Evolutionary conservation across 306 rosid species (phyloP), one percentile per base, ranked within the genome.

Genomic region (Medicago lupulina): DNA sequence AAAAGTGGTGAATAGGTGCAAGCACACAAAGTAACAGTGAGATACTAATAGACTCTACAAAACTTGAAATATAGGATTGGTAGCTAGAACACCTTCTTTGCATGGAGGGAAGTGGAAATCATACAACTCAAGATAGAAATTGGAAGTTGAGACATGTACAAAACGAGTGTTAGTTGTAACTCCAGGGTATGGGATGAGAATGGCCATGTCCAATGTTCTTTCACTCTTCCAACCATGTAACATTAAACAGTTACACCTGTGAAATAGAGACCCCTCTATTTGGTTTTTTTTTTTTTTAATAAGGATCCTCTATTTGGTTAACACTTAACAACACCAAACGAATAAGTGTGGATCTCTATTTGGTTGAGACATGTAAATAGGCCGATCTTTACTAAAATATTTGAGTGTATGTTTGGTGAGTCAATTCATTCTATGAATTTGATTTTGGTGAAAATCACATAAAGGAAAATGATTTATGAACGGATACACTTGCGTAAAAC

Each of bases 1-100:
- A 46, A 46, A 46, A 46, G 51, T 46, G 21, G 21, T 51, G 57
- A 51, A 51, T 51, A n/a, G 57, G 57, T n/a, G 57, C 57, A 16
- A 3, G 4, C 2, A 51, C 10, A 6, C 57, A 51, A 2, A n/a
- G 9, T 2, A 46, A 13, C 2, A 46, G 16, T 46, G 16, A 46
- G 51, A 13, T 4, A 46, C n/a, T 46, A 4, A 13, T 43, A 10
- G 11, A 11, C 16, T 46, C 51, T 46, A 4, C 51, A 46, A 51
- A 51, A n/a, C 4, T 6, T 6, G 57, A 50, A 8, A 51, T 28
- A 4, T 28, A 28, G 31, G 31, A 28, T 51, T n/a, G 19, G 57
- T 51, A 51, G 57, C 57, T 51, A 51, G 18, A 51, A 21, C 57
- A 51, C 19, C 19, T 4, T 51, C 21, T 51, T 51, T 51, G 21